Base-by-base conservation (phyloP, 148 eudicot genomes). In the Chenopodium formosanum region DNA sequence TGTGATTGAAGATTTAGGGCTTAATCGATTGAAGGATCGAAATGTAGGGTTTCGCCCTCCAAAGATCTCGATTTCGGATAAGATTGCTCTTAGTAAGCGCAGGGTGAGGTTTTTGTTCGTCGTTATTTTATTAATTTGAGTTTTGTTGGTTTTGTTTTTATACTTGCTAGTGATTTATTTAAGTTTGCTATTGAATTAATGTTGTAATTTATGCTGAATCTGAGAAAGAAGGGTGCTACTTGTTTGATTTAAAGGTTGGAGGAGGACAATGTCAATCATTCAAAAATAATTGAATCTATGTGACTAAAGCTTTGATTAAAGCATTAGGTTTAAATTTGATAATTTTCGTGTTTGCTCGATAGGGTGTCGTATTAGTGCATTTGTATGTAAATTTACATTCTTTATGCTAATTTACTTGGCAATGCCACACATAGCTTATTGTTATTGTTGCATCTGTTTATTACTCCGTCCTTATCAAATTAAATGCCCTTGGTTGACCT, bases 1-100 rank as follows among this genome's bases (percentile, higher is more conserved):
- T 53, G 78, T 96, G 9, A 90, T 94, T 74, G 94, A 94, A 84
- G 97, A 96, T 89, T 87, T 96, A 64, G 99, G 99, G 79, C 86
- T 96, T 10, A 90, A 50, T 83, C 85, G 83, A 79, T 53, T 86
- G 73, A 90, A 79, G 82, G 97, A 91, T 14, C 87, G 78, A 17
- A 19, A 4, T 83, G 70, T 83, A 84, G 98, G 92, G 87, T 84
- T 85, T 89, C 87, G 90, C 1, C 81, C 89, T 71, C 89, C 92
- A 0, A 95, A 89, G 87, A 25, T 88, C 6, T 92, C 99, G 0
- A 92, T 95, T 83, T 88, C 86, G 23, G 91, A 95, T 78, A 90
- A 80, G 85, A 44, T 95, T 82, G 75, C 84, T 77, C 68, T 82
- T 2, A 50, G 95, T 6, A 91, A 91, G 82, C 88, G 84, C 72